Evolutionary conservation across 495 filamentous ascomycete species (phyloP), one percentile per base, ranked within the genome.

Genomic region (Bombardia bombarda): DNA sequence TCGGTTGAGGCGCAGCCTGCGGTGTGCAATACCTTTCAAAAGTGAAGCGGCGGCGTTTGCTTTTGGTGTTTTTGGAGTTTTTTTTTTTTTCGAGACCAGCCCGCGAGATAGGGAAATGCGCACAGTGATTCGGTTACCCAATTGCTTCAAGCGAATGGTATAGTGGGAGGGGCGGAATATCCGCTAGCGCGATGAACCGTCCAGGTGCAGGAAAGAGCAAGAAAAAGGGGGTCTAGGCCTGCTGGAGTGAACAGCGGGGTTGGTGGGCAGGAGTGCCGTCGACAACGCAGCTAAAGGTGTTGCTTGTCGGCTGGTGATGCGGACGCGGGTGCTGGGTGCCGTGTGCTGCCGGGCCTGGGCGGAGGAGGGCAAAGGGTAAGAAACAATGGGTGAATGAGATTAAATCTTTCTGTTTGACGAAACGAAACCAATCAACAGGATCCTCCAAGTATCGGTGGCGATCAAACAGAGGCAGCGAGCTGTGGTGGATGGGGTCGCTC

Each of bases 401-500:
- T 57, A 62, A 62, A 55, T 50, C 50, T 50, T 42, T 58, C 60
- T 53, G 59, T 51, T 50, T 42, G 56, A 59, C 51, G 53, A 63
- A 62, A 65, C 57, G 51, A 62, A 61, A 60, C 51, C 49, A 57
- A 62, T 65, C 60, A 59, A 62, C 57, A 54, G 45, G 52, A 65
- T 51, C 39, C 58, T n/a, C 60, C 53, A 52, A 56, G 47, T 47
- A 50, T 52, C 50, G 42, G 47, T 52, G 58, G 21, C 38, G 53
- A 56, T 60, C 56, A 57, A 51, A 56, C 58, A 57, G 51, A 40
- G 39, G 39, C 45, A 21, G 42, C 31, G 42, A 34, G 44, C 40
- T 48, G 43, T 21, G 33, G 43, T 21, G 33, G 42, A 46, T 41
- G 50, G 47, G 50, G 49, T 46, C 31, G 49, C 36, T 38, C 44